These are phyloP conservation scores for Pseudogymnoascus sp. DNA, from an alignment of 2,329 filamentous ascomycete genomes.

Conservation along the genomic window DNA sequence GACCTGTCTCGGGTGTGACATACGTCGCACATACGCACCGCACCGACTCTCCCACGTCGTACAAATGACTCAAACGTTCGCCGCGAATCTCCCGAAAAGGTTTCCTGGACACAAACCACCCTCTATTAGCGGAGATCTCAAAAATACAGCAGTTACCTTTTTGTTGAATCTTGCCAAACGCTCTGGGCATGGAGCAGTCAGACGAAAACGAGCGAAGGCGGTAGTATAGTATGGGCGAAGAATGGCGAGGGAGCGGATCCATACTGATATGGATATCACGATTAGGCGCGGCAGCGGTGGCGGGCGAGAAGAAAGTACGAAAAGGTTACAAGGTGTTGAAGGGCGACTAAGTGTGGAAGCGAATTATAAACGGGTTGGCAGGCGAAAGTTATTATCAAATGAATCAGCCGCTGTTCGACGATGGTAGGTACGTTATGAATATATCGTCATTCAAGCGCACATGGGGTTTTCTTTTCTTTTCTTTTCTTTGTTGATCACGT, in stretches of 20 bases:
- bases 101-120: not conserved
- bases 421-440: constrained; percentile 3
- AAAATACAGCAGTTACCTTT: not conserved
- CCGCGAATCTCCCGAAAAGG: not conserved
- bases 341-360: constrained; percentile 1
- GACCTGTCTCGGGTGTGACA: not conserved
- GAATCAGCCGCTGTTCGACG: not conserved
- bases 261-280: constrained; percentile 4
- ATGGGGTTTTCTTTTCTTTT: not conserved
- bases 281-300: constrained; percentile 1
- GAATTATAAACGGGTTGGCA: not conserved
- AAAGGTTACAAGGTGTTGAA: constrained; percentile 7
- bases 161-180: not conserved
- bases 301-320: constrained; percentile 5
- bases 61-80: not conserved
- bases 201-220: not conserved
- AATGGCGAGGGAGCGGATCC: constrained; percentile 2
- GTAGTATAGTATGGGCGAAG: not conserved
- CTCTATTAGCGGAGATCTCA: not conserved
- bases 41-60: not conserved
- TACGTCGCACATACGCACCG: not conserved
- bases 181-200: constrained; percentile 4
- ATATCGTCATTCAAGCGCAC: constrained; percentile 10
- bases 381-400: constrained; percentile 7
- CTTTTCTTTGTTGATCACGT: constrained; percentile 10